Evolutionary conservation across 371 early-diverging fungal species (phyloP).

Genomic region (Umbelopsis sp.): DNA sequence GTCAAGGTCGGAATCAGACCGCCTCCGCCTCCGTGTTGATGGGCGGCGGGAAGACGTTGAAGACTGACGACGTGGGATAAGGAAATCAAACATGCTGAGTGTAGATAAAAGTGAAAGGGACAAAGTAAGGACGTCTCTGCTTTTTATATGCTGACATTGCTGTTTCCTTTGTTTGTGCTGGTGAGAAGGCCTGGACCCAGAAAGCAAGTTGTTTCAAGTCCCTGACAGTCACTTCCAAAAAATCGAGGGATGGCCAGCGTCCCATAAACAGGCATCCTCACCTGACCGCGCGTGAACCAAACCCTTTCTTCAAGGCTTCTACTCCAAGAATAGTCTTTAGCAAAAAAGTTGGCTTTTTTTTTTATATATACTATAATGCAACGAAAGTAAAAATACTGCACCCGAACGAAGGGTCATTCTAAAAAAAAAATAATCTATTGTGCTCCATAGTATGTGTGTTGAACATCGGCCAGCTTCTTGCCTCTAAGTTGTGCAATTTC

Average conservation of each 20-base stretch:
- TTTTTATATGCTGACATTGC: not conserved
- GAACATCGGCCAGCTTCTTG: conserved; percentile 89
- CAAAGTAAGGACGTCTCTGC: not conserved
- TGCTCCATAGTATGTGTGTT: conserved; percentile 78
- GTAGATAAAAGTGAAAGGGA: not conserved
- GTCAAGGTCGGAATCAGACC: not conserved
- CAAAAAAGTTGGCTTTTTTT: not conserved
- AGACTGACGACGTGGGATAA: conserved; percentile 4
- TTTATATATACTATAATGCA: not conserved
- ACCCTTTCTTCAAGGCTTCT: no score
- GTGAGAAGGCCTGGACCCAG: not conserved
- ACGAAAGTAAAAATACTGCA: not conserved
- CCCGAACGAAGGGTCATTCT: not conserved
- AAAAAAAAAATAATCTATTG: conserved; percentile 24
- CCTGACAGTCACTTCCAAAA: not conserved
- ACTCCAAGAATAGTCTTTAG: no score
- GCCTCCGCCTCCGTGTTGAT: not conserved
- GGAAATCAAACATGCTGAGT: conserved; percentile 7
- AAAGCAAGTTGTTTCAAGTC: not conserved
- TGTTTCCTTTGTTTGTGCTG: not conserved
- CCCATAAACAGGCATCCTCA: no score
- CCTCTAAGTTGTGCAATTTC: conserved; percentile 92
- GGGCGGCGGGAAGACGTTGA: not conserved
- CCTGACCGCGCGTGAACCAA: no score
- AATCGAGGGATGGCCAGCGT: not conserved